Evolutionary conservation across 352 stramenopile genomes (phyloP), one percentile per base, ranked within the genome.

Genomic region (Pilasporangium apinafurcum): DNA sequence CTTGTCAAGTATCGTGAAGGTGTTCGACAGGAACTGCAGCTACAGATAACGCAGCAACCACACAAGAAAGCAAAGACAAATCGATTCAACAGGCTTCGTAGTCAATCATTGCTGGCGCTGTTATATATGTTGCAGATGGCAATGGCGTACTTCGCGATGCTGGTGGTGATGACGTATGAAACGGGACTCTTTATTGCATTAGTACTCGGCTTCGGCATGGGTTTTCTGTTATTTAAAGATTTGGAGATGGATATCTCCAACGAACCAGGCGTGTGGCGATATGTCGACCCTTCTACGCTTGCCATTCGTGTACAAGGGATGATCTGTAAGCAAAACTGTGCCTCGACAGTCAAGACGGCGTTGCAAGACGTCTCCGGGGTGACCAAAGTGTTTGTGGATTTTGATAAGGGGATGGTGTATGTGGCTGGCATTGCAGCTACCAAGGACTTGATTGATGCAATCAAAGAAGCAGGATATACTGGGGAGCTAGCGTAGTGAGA

Each of bases 281-380:
- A 74, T 48, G 78, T 68, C 9, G 69, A 87, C 37, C 65, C 65
- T 47, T 83, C 75, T 14, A 87, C 69, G 8, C 64, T 92, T 32
- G 48, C 65, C 10, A 68, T 95, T 20, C 61, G 65, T 35, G 69
- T 98, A 5, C 78, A 95, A 36, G 88, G 90, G 36, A 96, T 96
- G 75, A 82, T 69, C 39, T 91, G 79, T 37, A 86, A 96, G 71
- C 87, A 92, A 25, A 95, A 95, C 56, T 91, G 85, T 48, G 94
- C 90, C 25, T 95, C 44, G 33, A 92, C 81, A 3, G 73, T 92
- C 12, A 50, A 75, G 45, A 78, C 77, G 32, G 59, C 81, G 18
- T 44, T 94, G 29, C 31, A 45, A 24, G 39, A 21, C 17, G 60
- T 76, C 10, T 47, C 65, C 14, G 83, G 85, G 24, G 87, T 96